These are phyloP conservation scores for Leersia perrieri DNA, from an alignment of 176 grass and related monocot species.

Conservation along the genomic window DNA sequence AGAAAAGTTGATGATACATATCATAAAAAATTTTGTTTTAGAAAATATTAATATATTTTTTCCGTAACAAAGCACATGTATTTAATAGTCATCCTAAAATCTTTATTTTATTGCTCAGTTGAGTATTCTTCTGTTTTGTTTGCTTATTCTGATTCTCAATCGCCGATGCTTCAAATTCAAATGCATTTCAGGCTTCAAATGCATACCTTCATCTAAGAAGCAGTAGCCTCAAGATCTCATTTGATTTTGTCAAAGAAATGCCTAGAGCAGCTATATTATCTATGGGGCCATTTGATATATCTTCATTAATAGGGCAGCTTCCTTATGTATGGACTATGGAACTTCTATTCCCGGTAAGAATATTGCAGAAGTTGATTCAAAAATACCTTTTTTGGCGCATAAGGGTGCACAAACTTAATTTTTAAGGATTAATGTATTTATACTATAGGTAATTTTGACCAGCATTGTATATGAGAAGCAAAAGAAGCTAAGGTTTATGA, in stretches of 20 bases:
- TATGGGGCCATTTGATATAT: background rate
- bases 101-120: background rate
- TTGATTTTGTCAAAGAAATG: slow-evolving; percentile 61
- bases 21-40: no score
- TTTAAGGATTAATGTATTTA: slow-evolving; percentile 12
- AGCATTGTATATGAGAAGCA: slow-evolving; percentile 74
- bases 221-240: slow-evolving; percentile 37
- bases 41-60: no score
- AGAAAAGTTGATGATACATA: no score
- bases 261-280: slow-evolving; percentile 25
- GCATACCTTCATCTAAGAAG: slow-evolving; percentile 43
- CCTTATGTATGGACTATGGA: slow-evolving; percentile 51
- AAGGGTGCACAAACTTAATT: background rate
- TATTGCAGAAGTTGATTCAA: background rate
- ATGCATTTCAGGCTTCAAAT: slow-evolving; percentile 47
- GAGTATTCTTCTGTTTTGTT: background rate
- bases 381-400: no score
- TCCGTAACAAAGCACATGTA: no score
- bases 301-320: slow-evolving; percentile 33
- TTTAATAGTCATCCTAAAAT: slow-evolving; percentile 7
- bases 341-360: slow-evolving; percentile 61
- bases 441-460: slow-evolving; percentile 63
- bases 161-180: no score
- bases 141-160: no score
- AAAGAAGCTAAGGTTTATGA: slow-evolving; percentile 79